Conservation (phyloP, 2,329 filamentous ascomycete genomes). For the Trichoderma oligosporum region DNA sequence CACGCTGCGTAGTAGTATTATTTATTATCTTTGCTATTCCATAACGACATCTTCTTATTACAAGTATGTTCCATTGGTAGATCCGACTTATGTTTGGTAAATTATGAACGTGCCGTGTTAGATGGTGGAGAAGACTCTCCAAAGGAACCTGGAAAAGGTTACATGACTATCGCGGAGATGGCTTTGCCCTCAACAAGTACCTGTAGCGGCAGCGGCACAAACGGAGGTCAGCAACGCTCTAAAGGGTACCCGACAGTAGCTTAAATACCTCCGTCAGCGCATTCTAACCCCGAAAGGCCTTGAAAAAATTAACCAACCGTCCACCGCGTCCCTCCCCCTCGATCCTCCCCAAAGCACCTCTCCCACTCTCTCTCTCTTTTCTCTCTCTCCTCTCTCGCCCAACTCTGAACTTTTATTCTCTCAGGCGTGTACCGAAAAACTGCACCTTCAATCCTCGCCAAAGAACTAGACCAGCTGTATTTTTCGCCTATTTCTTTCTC, state of each 20-base stretch:
- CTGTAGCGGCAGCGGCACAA: conserved; percentile 3
- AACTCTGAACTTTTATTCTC: conserved; percentile 4
- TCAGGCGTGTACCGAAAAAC: conserved; percentile 1
- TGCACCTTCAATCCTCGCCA: not conserved
- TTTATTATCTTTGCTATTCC: too few relatives aligned
- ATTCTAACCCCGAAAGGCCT: conserved; percentile 13
- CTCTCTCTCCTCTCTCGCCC: not conserved
- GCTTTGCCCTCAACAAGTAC: conserved; percentile 7
- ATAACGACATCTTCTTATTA: too few relatives aligned
- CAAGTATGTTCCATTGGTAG: not conserved
- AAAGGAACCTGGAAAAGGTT: not conserved
- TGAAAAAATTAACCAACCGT: conserved; percentile 17
- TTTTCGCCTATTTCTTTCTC: not conserved
- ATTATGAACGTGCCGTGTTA: not conserved
- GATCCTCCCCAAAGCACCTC: not conserved
- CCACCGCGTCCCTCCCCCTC: conserved; percentile 12
- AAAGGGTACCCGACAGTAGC: conserved; percentile 6
- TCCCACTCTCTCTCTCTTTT: conserved; percentile 10
- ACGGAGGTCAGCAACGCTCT: conserved; percentile 12
- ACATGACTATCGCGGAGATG: conserved; percentile 3
- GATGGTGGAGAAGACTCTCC: conserved; percentile 7
- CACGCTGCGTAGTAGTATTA: too few relatives aligned
- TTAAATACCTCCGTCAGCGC: conserved; percentile 19
- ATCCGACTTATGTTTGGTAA: conserved; percentile 10
- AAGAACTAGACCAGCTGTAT: not conserved